A percentile compares a stretch with the other conserved stretches of the same genome.
These are phyloP conservation scores for Pharus latifolius DNA, from an alignment of 176 grass and related monocot species.

Conservation along the genomic window DNA sequence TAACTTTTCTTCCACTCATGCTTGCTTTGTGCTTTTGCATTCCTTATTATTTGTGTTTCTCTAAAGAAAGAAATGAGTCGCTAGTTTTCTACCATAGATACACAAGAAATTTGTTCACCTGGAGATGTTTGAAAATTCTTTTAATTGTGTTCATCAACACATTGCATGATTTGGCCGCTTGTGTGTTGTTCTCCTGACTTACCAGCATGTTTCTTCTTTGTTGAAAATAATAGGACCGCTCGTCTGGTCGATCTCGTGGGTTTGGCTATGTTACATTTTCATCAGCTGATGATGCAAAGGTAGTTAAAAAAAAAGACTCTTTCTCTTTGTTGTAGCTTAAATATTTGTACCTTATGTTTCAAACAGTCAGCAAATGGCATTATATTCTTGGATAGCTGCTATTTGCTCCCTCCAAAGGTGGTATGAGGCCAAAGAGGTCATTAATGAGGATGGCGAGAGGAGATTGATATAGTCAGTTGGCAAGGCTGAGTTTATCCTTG, in stretches of 20 bases:
- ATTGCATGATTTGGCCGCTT: not conserved
- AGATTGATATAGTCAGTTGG: too few relatives aligned
- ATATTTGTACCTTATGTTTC: not conserved
- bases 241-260: conserved; percentile 73
- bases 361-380: not conserved
- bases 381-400: not conserved
- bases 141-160: not conserved
- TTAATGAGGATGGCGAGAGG: too few relatives aligned
- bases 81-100: not conserved
- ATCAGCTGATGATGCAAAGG: conserved; percentile 63
- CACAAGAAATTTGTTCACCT: not conserved
- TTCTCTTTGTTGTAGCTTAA: not conserved
- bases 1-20: not conserved
- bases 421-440: too few relatives aligned
- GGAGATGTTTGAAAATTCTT: not conserved
- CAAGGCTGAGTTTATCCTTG: too few relatives aligned
- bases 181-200: not conserved
- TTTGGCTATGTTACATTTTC: conserved; percentile 88
- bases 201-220: not conserved
- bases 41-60: not conserved
- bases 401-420: not conserved
- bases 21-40: not conserved
- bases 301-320: conserved; percentile 15
- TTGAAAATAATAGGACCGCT: conserved; percentile 45
- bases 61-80: not conserved